Conservation (phyloP, 257 asterid species). For the Scutellaria minor region DNA sequence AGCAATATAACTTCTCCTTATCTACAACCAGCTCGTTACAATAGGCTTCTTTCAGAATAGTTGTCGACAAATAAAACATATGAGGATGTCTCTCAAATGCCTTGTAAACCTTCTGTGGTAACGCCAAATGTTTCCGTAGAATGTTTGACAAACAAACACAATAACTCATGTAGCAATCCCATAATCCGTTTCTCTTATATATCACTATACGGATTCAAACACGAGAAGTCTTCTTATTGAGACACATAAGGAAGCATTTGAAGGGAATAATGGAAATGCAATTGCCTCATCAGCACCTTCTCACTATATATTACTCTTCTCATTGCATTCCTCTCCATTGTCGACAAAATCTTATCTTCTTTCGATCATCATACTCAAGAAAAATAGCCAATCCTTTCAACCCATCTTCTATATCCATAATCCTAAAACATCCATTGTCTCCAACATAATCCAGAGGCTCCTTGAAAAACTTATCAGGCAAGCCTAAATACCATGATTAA, state of each 20-base stretch:
- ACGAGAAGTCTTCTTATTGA: slow-evolving; percentile 63
- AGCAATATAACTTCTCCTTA: slow-evolving; percentile 64
- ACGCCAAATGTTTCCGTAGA: slow-evolving; percentile 71
- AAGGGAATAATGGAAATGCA: slow-evolving; percentile 79
- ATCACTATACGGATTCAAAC: slow-evolving; percentile 53
- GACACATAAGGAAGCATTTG: slow-evolving; percentile 76
- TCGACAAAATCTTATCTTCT: slow-evolving; percentile 44
- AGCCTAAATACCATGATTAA: slow-evolving; percentile 65
- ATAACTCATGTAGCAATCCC: slow-evolving; percentile 79
- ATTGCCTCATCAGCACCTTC: slow-evolving; percentile 51
- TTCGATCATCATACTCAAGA: slow-evolving; percentile 31
- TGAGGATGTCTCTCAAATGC: slow-evolving; percentile 90
- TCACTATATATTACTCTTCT: slow-evolving; percentile 57
- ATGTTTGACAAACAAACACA: slow-evolving; percentile 84
- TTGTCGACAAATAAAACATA: slow-evolving; percentile 77
- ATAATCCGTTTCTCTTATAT: slow-evolving; percentile 80
- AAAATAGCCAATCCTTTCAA: slow-evolving; percentile 64
- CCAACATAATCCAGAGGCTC: slow-evolving; percentile 56
- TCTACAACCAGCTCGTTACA: slow-evolving; percentile 51
- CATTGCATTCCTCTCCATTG: slow-evolving; percentile 67
- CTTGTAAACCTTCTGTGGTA: slow-evolving; percentile 89
- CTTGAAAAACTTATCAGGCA: slow-evolving; percentile 64
- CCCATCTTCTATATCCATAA: slow-evolving; percentile 77
- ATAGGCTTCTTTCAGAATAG: slow-evolving; percentile 85
- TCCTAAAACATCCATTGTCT: slow-evolving; percentile 42